Base-by-base conservation (phyloP, 768 basidiomycete genomes). In the Mycena albidolilacea region DNA sequence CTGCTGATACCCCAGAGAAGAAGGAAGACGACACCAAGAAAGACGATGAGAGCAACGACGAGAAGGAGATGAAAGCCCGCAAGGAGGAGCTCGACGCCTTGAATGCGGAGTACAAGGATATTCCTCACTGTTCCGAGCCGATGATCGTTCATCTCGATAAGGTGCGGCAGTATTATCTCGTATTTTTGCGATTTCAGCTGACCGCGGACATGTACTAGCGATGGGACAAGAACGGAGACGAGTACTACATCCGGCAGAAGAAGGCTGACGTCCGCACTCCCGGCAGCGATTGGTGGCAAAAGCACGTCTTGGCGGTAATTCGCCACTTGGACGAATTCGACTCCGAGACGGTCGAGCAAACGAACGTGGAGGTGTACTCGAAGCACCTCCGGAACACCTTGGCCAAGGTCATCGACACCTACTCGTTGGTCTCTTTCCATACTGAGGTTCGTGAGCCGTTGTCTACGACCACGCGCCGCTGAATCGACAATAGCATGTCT, bases 161-260 rank as follows among this genome's bases (percentile, higher is more conserved):
- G 60, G 70, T 71, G 38, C 8, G 3, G 63, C 7, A 5, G 17
- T 58, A 37, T 8, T 6, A 19, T 46, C 44, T 17, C n/a, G 19
- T 15, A 30, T 30, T 30, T 30, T 30, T 30, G 30, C 30, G 19
- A 23, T 7, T 30, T 23, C 3, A 6, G 64, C 38, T 64, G 43
- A 70, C 48, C 15, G 15, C 44, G 3, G 30, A 30, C 30, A 30
- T 30, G n/a, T 14, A 7, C 10, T 21, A 71, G 70, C 64, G 70
- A 38, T 71, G 64, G 70, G 70, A 71, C 41, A 71, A 61, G 64
- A 71, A 71, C 38, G 70, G 70, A 17, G 70, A 71, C 70, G 64
- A 71, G 64, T 71, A 71, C 48, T 71, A 71, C 41, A 66, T 66
- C 30, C 46, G 58, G 10, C 70, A 71, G 50, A 61, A 66, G 58